Evolutionary conservation across 1,139 yeast genomes (phyloP).

Genomic region (Debaryomycetaceae sp.): DNA sequence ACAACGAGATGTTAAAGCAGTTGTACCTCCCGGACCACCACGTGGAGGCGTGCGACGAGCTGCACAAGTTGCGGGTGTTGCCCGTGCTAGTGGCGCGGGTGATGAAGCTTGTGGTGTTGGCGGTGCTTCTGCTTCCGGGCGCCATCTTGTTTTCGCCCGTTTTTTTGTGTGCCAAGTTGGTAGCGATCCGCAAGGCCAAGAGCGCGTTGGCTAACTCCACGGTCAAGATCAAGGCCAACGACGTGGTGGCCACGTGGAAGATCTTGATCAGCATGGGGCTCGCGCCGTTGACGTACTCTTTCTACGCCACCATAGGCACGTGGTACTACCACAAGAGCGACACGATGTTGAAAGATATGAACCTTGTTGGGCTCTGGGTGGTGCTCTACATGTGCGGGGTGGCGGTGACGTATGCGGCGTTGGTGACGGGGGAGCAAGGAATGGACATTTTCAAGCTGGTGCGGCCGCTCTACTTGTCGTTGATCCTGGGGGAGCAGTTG

Average conservation of each 20-base stretch:
- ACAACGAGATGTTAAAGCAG: conserved; percentile 62
- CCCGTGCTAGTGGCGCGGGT: conserved; percentile 50
- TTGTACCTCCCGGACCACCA: conserved; percentile 86
- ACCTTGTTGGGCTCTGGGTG: conserved; percentile 36
- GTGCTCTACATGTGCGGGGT: conserved; percentile 56
- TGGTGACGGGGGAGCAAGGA: conserved; percentile 89
- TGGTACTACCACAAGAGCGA: conserved; percentile 33
- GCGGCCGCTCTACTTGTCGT: conserved; percentile 74
- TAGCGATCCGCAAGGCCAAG: conserved; percentile 67
- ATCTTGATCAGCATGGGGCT: conserved; percentile 82
- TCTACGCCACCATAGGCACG: conserved; percentile 71
- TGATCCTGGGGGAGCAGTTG: conserved; percentile 59
- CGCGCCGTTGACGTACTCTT: conserved; percentile 79
- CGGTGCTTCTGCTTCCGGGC: conserved; percentile 77
- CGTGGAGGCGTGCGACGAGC: conserved; percentile 61
- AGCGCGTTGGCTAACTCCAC: conserved; percentile 84
- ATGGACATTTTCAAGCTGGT: conserved; percentile 81
- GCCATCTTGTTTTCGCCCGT: conserved; percentile 81
- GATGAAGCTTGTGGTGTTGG: conserved; percentile 49
- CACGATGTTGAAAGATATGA: conserved; percentile 12
- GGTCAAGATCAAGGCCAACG: conserved; percentile 87
- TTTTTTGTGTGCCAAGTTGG: conserved; percentile 68
- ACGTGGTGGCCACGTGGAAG: conserved; percentile 96
- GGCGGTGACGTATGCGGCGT: conserved; percentile 77
- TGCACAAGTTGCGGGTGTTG: conserved; percentile 41